Percentiles rank a stretch among this genome's conserved stretches.
phyloP scores from a whole-genome alignment of 2,329 filamentous ascomycete genomes.

The Cucurbitaria berberidis region DNA sequence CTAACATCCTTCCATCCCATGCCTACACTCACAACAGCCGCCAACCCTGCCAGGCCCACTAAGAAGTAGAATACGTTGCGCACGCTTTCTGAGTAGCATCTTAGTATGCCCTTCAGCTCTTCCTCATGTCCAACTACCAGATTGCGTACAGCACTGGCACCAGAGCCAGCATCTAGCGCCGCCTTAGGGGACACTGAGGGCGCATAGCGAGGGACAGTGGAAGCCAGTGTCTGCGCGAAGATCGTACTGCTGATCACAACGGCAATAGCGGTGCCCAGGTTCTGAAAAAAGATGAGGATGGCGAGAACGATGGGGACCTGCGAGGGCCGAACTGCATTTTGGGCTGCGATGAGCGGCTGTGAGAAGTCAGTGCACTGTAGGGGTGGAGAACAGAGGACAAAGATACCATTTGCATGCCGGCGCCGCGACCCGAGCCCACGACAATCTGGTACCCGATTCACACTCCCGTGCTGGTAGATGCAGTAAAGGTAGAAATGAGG shows the following conservation, averaged over 20 bases:
- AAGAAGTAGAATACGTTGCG: constrained; percentile 35
- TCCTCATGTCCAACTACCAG: constrained; percentile 22
- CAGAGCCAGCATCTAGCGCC: constrained; percentile 32
- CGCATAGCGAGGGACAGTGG: constrained; percentile 23
- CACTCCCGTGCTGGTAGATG: constrained; percentile 33
- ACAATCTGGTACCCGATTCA: constrained; percentile 42
- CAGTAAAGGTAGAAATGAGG: constrained; percentile 49
- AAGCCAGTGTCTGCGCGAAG: constrained; percentile 31
- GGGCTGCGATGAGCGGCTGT: constrained; percentile 40
- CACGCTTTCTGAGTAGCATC: constrained; percentile 30
- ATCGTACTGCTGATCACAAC: constrained; percentile 39
- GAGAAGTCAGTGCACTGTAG: constrained; percentile 2
- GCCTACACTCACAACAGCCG: constrained; percentile 20
- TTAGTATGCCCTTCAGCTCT: constrained; percentile 28
- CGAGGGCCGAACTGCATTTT: constrained; percentile 31
- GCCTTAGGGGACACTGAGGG: constrained; percentile 29
- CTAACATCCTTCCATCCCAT: constrained; percentile 37
- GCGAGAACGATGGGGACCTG: constrained; percentile 43
- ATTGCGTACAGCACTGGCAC: constrained; percentile 27
- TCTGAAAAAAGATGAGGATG: constrained; percentile 46
- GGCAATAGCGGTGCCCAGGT: constrained; percentile 40
- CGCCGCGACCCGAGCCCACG: constrained; percentile 30
- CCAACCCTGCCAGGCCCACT: constrained; percentile 15
- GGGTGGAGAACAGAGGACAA: background rate
- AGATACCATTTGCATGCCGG: constrained; percentile 33